These are phyloP conservation scores for Syzygium malaccense DNA, from an alignment of 441 rosid species.

Conservation along the genomic window DNA sequence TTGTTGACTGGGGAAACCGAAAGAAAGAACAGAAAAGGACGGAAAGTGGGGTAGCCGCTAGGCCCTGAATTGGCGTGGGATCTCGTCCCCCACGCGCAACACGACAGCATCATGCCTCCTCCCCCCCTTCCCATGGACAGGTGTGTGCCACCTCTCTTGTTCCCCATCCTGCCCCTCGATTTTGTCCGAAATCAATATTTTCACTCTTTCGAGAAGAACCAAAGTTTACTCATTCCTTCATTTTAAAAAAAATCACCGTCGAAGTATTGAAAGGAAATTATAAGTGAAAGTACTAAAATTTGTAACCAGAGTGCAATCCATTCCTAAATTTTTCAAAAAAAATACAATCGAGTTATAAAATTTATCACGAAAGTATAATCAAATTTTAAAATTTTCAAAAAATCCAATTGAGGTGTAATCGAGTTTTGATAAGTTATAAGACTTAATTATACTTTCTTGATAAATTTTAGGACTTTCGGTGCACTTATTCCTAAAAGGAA, in stretches of 20 bases:
- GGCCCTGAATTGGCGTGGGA: background rate
- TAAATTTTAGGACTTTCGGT: fast-evolving
- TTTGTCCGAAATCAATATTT: background rate
- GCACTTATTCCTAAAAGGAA: fast-evolving
- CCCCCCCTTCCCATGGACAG: background rate
- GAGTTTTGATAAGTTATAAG: too few relatives aligned
- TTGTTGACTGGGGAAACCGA: background rate
- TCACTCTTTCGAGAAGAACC: fast-evolving
- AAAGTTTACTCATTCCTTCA: fast-evolving
- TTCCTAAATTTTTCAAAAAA: fast-evolving
- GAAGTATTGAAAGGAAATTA: too few relatives aligned
- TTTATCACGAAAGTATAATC: too few relatives aligned
- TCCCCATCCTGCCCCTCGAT: background rate
- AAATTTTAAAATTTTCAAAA: too few relatives aligned
- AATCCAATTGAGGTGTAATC: too few relatives aligned
- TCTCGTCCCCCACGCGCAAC: background rate
- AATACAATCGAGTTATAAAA: too few relatives aligned
- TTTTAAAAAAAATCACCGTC: too few relatives aligned
- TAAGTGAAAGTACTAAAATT: background rate
- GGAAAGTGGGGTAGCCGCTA: background rate
- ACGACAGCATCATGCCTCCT: background rate
- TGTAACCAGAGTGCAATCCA: fast-evolving
- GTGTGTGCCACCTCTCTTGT: fast-evolving
- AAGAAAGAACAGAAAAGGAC: background rate
- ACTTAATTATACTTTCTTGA: fast-evolving